These are phyloP conservation scores for Draba incana DNA, from an alignment of 345 rosid genomes.

Conservation along the genomic window DNA sequence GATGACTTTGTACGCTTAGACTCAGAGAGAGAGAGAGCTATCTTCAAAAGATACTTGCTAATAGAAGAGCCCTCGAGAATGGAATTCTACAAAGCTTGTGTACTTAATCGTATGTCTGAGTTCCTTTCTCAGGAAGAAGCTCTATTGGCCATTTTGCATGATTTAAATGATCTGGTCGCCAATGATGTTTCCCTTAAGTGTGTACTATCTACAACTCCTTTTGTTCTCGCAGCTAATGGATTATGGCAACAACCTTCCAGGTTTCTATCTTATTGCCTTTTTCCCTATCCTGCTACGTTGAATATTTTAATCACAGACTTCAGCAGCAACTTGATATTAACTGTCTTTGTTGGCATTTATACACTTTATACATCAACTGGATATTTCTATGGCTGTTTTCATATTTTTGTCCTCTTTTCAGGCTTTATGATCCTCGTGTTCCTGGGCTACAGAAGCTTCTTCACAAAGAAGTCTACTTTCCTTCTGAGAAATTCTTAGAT, in stretches of 20 bases:
- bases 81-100: slow-evolving; percentile 81
- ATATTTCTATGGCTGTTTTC: slow-evolving; percentile 11
- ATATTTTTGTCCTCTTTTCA: slow-evolving; percentile 48
- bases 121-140: slow-evolving; percentile 66
- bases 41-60: slow-evolving; percentile 63
- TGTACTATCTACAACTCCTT: slow-evolving; percentile 62
- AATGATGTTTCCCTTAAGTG: slow-evolving; percentile 64
- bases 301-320: slow-evolving; percentile 25
- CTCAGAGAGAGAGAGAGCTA: slow-evolving; percentile 79
- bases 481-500: slow-evolving; percentile 70
- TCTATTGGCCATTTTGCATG: slow-evolving; percentile 68
- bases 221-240: slow-evolving; percentile 86
- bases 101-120: slow-evolving; percentile 83
- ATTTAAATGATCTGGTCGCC: slow-evolving; percentile 71
- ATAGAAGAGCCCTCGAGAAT: slow-evolving; percentile 72
- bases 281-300: slow-evolving; percentile 20
- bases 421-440: slow-evolving; percentile 93
- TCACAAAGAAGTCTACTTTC: slow-evolving; percentile 75
- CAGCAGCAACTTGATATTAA: slow-evolving; percentile 10
- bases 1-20: slow-evolving; percentile 87
- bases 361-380: slow-evolving; percentile 11
- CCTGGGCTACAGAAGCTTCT: slow-evolving; percentile 67
- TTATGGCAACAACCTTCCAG: slow-evolving; percentile 92
- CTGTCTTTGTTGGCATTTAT: slow-evolving; percentile 25
- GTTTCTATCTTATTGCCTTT: slow-evolving; percentile 43